These are phyloP conservation scores for Crepidotus variabilis DNA, from an alignment of 768 basidiomycete genomes.

Conservation along the genomic window DNA sequence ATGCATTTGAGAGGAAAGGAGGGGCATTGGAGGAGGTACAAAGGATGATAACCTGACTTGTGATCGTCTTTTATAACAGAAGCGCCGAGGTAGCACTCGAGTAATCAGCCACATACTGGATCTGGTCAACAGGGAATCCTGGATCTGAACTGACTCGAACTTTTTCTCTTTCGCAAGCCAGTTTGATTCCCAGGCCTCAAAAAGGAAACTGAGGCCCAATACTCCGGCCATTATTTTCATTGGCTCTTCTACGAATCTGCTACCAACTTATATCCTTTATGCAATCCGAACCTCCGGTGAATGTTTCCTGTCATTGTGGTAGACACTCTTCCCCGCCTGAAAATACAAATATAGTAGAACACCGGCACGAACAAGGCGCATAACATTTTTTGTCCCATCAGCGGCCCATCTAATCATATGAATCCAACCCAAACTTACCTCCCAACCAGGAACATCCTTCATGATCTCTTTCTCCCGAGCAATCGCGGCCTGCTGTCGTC, in stretches of 20 bases:
- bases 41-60: neutral
- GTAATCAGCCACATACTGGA: neutral
- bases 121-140: neutral
- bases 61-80: neutral
- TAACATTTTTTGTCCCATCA: conserved; percentile 12
- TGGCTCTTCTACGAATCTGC: conserved; percentile 6
- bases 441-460: conserved; percentile 92
- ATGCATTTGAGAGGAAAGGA: conserved; percentile 26
- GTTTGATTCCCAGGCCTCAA: neutral
- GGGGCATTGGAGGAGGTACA: conserved; percentile 36
- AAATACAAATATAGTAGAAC: neutral
- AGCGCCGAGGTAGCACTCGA: neutral
- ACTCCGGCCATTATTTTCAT: conserved; percentile 14
- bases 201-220: conserved; percentile 6
- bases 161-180: neutral
- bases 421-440: conserved; percentile 55
- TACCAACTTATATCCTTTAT: conserved; percentile 17
- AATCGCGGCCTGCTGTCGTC: conserved; percentile 72
- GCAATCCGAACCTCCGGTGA: conserved; percentile 36
- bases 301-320: conserved; percentile 74
- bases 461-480: conserved; percentile 87
- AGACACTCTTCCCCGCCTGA: conserved; percentile 84
- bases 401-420: conserved; percentile 5
- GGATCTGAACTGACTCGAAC: neutral
- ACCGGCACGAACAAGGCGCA: neutral